Evolutionary conservation across 345 rosid species (phyloP).

Genomic region (Anastatica hierochuntica): DNA sequence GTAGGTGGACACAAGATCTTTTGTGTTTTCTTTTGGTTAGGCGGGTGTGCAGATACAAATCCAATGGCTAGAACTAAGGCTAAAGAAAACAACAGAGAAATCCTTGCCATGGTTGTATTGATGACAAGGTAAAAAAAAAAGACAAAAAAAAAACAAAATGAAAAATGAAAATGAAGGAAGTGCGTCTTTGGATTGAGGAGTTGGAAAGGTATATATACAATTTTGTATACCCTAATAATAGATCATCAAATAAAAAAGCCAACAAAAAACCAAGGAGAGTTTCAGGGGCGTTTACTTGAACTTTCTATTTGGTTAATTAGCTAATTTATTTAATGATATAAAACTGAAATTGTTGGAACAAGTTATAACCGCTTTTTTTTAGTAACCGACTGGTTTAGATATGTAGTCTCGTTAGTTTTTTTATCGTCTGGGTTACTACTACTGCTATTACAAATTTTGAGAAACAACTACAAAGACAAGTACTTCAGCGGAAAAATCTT

Average conservation of each 20-base stretch:
- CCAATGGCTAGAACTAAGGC: constrained; percentile 18
- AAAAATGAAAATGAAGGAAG: constrained; percentile 16
- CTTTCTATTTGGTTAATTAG: not conserved
- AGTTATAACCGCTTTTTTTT: no score
- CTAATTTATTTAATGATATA: no score
- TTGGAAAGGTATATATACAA: constrained; percentile 11
- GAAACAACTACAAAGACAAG: no score
- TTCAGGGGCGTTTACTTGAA: constrained; percentile 12
- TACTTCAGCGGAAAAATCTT: no score
- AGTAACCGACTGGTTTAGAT: no score
- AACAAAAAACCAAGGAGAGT: constrained; percentile 2
- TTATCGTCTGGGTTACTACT: no score
- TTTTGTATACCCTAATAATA: constrained; percentile 7
- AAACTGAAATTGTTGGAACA: no score
- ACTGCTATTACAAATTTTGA: no score
- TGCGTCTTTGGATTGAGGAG: constrained; percentile 5
- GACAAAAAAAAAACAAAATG: not conserved
- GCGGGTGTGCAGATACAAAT: constrained; percentile 17
- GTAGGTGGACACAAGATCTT: constrained; percentile 6
- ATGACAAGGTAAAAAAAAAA: not conserved
- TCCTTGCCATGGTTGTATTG: constrained; percentile 28
- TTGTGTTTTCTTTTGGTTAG: not conserved
- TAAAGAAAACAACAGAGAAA: constrained; percentile 24
- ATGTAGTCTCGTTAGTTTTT: no score
- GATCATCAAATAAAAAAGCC: not conserved